Evolutionary conservation across 148 eudicot genomes (phyloP), one percentile per base, ranked within the genome.

Genomic region (Bassia scoparia): DNA sequence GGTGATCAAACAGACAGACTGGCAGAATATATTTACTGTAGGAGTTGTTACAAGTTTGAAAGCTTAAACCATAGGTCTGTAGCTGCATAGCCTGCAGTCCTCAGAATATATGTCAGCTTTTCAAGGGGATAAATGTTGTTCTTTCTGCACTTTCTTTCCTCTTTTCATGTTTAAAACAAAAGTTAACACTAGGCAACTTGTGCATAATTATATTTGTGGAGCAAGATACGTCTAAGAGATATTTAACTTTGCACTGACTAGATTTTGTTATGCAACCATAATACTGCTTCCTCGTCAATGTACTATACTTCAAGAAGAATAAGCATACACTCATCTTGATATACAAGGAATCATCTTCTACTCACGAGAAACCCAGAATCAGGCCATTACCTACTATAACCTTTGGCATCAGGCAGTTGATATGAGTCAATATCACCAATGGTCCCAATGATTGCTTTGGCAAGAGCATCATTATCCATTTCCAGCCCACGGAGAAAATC

Each of bases 391-490:
- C 99, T 92, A 67, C 94, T 92, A 76, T 92, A 95, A 80, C 99
- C 99, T 81, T 95, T 95, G 72, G 97, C 97, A 89, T 95, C 99
- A 69, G 99, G 99, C 77, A 95, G 82, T 78, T 95, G 97, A 83
- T 95, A 90, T 33, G 94, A 69, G 83, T 95, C 99, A 49, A 95
- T 88, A 81, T 92, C 94, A 53, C 99, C 94, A 81, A 95, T 95
- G 62, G 99, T 95, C 71, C 99, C 99, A 83, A 95, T 95, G 67
- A 95, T 92, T 74, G 99, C 92, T 87, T 95, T 95, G 21, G 99
- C 83, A n/a, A 95, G 97, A 71, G 96, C 81, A 70, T 90, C 96
- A 68, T 90, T 78, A 79, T 92, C 97, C 96, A 95, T 87, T 73
- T 95, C 97, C 74, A 95, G 76, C 49, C 84, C 89, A 31, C 89